Conservation (phyloP, 208 protist genomes). For the Acanthamoeba royreba region DNA sequence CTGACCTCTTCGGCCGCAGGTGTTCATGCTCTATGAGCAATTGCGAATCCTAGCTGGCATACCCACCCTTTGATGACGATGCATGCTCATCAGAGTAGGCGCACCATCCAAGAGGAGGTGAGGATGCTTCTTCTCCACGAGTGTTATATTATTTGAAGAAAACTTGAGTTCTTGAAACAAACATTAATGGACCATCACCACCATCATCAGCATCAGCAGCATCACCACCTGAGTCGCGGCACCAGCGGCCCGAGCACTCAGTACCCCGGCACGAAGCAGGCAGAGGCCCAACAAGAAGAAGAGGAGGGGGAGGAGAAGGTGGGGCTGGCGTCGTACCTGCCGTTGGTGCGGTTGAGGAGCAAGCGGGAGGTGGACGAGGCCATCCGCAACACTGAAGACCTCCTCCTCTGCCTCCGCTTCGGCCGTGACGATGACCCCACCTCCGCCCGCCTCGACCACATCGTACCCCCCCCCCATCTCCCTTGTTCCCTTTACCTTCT, state of each 20-base stretch:
- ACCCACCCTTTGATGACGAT: background rate
- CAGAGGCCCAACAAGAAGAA: no score
- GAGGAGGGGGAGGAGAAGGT: background rate
- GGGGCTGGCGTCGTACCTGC: background rate
- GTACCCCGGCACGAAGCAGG: no score
- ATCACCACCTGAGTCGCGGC: no score
- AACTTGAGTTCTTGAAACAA: no score
- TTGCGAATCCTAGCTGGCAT: background rate
- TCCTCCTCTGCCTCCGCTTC: constrained; percentile 66
- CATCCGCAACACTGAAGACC: constrained; percentile 63
- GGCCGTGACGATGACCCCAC: constrained; percentile 51
- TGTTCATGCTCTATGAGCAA: background rate
- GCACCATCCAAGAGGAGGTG: no score
- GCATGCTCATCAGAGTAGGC: no score
- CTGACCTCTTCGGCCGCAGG: background rate
- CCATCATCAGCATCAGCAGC: no score
- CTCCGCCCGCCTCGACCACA: constrained; percentile 67
- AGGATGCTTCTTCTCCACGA: no score
- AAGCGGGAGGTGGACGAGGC: constrained; percentile 65
- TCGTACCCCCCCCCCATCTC: constrained; percentile 4
- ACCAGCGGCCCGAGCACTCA: no score
- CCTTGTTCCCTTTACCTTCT: background rate
- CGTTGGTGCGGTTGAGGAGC: no score
- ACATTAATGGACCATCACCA: no score
- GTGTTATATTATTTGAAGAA: no score